Conservation (phyloP, 2,329 filamentous ascomycete species). For the Botrytis medusae region DNA sequence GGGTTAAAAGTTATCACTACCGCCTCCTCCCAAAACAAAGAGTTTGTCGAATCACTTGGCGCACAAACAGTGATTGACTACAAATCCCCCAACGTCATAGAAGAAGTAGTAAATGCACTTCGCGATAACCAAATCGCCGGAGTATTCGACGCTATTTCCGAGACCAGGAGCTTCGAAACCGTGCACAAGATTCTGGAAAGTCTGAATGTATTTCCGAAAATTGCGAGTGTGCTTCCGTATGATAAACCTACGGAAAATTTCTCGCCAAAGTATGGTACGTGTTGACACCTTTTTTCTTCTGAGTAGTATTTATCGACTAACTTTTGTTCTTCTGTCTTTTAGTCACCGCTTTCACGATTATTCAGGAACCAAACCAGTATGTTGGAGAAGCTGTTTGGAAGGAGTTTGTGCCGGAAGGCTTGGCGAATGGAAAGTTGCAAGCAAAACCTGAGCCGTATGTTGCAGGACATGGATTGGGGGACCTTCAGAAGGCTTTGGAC, state of each 20-base stretch:
- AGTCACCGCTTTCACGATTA: neutral
- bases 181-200: neutral
- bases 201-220: neutral
- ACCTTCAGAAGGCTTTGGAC: neutral
- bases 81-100: neutral
- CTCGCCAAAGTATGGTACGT: neutral
- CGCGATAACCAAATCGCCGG: neutral
- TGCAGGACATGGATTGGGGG: neutral
- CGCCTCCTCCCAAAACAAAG: neutral
- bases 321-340: neutral
- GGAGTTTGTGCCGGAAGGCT: neutral
- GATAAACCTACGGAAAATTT: neutral
- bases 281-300: neutral
- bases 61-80: neutral
- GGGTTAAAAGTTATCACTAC: neutral
- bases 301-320: neutral
- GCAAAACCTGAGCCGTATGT: neutral
- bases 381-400: neutral
- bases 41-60: neutral
- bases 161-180: neutral
- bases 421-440: neutral
- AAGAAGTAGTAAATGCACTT: neutral
- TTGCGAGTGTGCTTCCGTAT: neutral
- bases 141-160: neutral
- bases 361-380: neutral